Percentiles rank a stretch among this genome's conserved stretches.
Evolutionary conservation across 495 filamentous ascomycete genomes (phyloP).

Genomic region (Penicillium alfredii): DNA sequence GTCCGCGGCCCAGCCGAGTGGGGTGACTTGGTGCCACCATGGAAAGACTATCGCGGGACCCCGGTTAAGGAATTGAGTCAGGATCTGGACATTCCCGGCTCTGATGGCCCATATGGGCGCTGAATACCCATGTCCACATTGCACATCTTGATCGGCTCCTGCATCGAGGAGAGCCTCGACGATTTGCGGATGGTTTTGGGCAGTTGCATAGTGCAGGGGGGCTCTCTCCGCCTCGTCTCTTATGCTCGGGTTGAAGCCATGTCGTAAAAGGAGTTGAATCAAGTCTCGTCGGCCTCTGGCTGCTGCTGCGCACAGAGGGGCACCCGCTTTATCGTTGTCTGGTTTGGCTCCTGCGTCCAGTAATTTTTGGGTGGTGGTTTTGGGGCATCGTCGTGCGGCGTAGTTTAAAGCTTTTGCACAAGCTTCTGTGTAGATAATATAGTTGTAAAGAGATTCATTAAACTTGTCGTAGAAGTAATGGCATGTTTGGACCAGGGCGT

Average conservation of each 20-base stretch:
- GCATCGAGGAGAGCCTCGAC: conserved; percentile 2
- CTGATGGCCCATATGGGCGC: conserved; percentile 1
- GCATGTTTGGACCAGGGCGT: conserved; percentile 7
- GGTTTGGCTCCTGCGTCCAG: conserved; percentile 4
- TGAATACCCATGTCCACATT: background rate
- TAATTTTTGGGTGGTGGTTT: conserved; percentile 3
- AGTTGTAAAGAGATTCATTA: conserved; percentile 1
- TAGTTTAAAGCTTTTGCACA: background rate
- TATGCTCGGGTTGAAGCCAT: conserved; percentile 1
- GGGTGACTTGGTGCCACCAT: background rate
- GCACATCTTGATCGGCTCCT: conserved; percentile 4
- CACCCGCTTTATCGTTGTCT: background rate
- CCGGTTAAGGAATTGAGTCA: conserved; percentile 2
- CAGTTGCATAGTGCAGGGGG: background rate
- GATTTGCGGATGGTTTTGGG: conserved; percentile 1
- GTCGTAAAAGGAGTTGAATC: background rate
- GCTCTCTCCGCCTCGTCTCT: background rate
- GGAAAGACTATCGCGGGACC: background rate
- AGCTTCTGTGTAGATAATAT: background rate
- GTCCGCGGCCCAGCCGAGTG: background rate
- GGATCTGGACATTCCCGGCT: background rate
- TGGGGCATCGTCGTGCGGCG: background rate
- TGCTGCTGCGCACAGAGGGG: background rate
- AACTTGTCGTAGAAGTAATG: conserved; percentile 3
- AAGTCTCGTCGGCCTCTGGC: background rate